phyloP scores from a whole-genome alignment of 345 rosid species.

The Psidium friedrichsthalianum region DNA sequence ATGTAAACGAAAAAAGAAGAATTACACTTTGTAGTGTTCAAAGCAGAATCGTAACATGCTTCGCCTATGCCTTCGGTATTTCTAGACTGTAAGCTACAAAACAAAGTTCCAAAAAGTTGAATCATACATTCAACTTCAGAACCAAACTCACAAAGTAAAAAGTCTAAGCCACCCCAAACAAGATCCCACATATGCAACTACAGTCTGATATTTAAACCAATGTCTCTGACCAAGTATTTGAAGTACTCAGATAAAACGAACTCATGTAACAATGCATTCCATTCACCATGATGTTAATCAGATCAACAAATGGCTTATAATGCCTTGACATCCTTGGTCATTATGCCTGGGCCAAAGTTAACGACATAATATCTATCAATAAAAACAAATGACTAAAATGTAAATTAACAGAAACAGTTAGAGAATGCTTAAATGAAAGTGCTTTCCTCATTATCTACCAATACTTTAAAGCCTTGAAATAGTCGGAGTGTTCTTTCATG shows the following conservation, averaged over 20 bases:
- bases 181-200: background rate
- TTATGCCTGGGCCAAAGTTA: background rate
- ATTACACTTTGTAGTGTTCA: background rate
- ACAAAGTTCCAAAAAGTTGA: background rate
- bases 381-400: background rate
- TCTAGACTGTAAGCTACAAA: background rate
- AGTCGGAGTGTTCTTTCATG: background rate
- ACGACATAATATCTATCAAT: background rate
- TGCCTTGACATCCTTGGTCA: background rate
- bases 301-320: background rate
- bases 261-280: background rate
- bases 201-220: background rate
- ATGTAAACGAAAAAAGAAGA: background rate
- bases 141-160: background rate
- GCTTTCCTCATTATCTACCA: background rate
- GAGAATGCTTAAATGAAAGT: background rate
- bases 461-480: background rate
- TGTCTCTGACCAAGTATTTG: background rate
- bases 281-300: background rate
- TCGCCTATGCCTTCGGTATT: background rate
- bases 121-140: background rate
- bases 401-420: background rate
- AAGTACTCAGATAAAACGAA: background rate
- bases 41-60: background rate
- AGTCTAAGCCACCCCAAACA: background rate